phyloP scores from a whole-genome alignment of 148 eudicot genomes.

The Dianthus caryophyllus region DNA sequence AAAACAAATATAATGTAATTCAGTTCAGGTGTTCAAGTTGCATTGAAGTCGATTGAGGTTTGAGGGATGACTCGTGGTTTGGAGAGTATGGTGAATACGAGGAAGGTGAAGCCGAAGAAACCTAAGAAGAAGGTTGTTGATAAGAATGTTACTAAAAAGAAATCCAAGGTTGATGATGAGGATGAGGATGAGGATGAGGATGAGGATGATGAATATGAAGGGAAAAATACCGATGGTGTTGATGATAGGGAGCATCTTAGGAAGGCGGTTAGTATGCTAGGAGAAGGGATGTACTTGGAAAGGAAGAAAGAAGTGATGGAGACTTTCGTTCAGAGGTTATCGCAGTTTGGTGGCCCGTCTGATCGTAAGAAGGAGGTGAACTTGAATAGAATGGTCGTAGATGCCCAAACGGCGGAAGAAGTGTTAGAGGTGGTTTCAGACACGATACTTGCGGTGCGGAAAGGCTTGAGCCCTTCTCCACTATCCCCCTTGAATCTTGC shows the following conservation, averaged over 20 bases:
- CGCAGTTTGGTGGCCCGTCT: constrained; percentile 74
- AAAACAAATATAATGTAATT: too few relatives aligned
- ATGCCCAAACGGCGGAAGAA: constrained; percentile 78
- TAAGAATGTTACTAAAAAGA: constrained; percentile 28
- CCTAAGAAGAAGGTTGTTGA: constrained; percentile 33
- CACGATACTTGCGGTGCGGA: constrained; percentile 63
- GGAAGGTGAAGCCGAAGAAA: constrained; percentile 45
- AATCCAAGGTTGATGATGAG: constrained; percentile 22
- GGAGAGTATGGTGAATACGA: constrained; percentile 38
- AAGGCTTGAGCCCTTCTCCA: constrained; percentile 94
- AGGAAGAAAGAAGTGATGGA: constrained; percentile 60
- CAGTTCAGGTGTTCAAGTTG: too few relatives aligned
- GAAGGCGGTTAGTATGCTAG: constrained; percentile 54
- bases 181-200: constrained; percentile 27
- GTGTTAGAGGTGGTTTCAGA: constrained; percentile 73
- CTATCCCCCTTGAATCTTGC: constrained; percentile 88
- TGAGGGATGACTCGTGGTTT: constrained; percentile 57
- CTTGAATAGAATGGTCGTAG: constrained; percentile 63
- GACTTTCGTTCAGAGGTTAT: constrained; percentile 65
- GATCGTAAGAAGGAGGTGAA: constrained; percentile 74
- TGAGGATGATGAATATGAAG: constrained; percentile 44
- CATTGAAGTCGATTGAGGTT: constrained; percentile 74
- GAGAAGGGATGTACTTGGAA: constrained; percentile 77
- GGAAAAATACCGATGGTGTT: constrained; percentile 12
- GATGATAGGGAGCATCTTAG: constrained; percentile 33